phyloP scores from a whole-genome alignment of 2,329 filamentous ascomycete species.

The Blumeria hordei region DNA sequence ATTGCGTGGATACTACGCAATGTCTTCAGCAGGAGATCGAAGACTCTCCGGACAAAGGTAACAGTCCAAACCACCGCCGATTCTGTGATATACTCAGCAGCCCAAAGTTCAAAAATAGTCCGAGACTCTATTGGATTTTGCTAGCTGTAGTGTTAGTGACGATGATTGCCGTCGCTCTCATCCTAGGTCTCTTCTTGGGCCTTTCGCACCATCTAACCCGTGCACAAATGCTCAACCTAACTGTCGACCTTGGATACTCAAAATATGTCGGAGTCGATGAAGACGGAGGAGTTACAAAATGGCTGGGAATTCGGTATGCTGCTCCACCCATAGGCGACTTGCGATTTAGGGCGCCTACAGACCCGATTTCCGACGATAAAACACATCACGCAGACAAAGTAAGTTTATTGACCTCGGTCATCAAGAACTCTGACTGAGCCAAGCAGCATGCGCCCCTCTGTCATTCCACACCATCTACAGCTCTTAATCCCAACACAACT shows the following conservation, averaged over 20 bases:
- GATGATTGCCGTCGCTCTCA: constrained; percentile 13
- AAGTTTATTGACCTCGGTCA: constrained; percentile 1
- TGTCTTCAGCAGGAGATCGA: no score
- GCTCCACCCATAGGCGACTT: constrained; percentile 39
- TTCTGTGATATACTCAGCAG: background rate
- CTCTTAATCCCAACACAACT: constrained; percentile 15
- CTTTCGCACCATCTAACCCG: background rate
- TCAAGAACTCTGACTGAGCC: background rate
- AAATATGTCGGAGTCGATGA: constrained; percentile 33
- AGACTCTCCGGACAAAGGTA: no score
- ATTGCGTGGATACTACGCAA: no score
- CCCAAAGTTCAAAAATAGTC: background rate
- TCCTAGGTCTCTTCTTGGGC: background rate
- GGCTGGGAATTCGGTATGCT: constrained; percentile 55
- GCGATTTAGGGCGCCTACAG: constrained; percentile 42
- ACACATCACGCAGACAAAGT: constrained; percentile 11
- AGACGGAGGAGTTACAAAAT: constrained; percentile 36
- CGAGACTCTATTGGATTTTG: background rate
- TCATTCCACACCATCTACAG: constrained; percentile 9
- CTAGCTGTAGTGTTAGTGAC: background rate
- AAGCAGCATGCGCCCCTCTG: constrained; percentile 11
- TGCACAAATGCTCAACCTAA: background rate
- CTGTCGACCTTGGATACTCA: constrained; percentile 39
- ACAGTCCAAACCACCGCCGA: no score
- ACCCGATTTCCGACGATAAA: constrained; percentile 21